phyloP scores from a whole-genome alignment of 345 rosid species.

The Bruguiera sexangula region DNA sequence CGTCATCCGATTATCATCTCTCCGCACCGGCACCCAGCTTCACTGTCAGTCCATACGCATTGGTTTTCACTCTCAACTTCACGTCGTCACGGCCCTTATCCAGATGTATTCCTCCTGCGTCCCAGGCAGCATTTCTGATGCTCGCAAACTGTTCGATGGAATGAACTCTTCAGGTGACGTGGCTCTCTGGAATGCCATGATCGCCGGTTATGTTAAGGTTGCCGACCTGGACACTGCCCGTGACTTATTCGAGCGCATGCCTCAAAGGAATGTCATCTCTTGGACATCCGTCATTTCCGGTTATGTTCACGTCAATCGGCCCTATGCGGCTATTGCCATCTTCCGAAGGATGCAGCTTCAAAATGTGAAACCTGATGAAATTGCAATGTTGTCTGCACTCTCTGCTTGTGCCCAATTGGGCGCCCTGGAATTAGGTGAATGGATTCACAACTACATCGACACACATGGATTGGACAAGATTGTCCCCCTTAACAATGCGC shows the following conservation, averaged over 20 bases:
- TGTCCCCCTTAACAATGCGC: constrained; percentile 49
- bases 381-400: constrained; percentile 55
- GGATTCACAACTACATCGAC: constrained; percentile 47
- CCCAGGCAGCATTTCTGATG: constrained; percentile 23
- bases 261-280: constrained; percentile 48
- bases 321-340: constrained; percentile 45
- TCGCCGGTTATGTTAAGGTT: constrained; percentile 45
- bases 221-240: constrained; percentile 46
- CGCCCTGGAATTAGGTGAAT: constrained; percentile 54
- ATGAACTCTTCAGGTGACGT: constrained; percentile 25
- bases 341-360: constrained; percentile 57
- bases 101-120: constrained; percentile 45
- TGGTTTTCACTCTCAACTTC: constrained; percentile 45
- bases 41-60: constrained; percentile 45
- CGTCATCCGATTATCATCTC: constrained; percentile 30
- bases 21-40: constrained; percentile 50
- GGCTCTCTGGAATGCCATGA: constrained; percentile 60
- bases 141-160: constrained; percentile 58
- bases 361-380: constrained; percentile 62
- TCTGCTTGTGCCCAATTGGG: constrained; percentile 75
- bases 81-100: constrained; percentile 51
- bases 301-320: constrained; percentile 44
- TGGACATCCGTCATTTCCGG: constrained; percentile 76
- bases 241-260: constrained; percentile 52
- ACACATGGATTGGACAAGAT: constrained; percentile 31